These are phyloP conservation scores for Mycena chlorophos DNA, from an alignment of 768 basidiomycete species.

Conservation along the genomic window DNA sequence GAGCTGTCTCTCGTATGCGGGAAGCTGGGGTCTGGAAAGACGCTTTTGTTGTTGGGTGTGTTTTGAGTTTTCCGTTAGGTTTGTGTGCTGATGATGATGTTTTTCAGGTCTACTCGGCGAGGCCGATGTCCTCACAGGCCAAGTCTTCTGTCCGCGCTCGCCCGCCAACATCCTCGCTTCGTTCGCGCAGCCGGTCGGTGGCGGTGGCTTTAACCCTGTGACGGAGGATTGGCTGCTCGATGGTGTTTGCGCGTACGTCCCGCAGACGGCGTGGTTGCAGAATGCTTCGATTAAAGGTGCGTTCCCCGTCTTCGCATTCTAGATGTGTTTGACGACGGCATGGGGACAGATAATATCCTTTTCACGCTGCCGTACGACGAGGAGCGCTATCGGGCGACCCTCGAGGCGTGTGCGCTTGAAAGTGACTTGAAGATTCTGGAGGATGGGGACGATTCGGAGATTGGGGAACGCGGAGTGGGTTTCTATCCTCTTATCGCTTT, in stretches of 20 bases:
- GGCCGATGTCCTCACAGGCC: constrained; percentile 79
- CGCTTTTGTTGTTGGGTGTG: constrained; percentile 67
- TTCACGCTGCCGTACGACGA: constrained; percentile 32
- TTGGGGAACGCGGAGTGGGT: constrained; percentile 77
- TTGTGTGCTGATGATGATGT: constrained; percentile 45
- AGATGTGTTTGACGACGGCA: background rate
- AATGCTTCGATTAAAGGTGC: constrained; percentile 50
- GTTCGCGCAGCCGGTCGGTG: too few species aligned
- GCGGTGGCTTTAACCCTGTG: constrained; percentile 34
- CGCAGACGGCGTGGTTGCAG: constrained; percentile 61
- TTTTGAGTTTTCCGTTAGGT: background rate
- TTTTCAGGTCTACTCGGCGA: constrained; percentile 78
- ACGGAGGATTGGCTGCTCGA: constrained; percentile 73
- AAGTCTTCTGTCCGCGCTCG: constrained; percentile 78
- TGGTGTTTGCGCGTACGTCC: constrained; percentile 84
- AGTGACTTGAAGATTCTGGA: constrained; percentile 82
- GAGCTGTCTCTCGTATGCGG: constrained; percentile 85
- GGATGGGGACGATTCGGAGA: constrained; percentile 84
- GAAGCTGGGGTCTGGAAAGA: constrained; percentile 87
- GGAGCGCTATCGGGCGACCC: constrained; percentile 55
- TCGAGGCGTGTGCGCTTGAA: constrained; percentile 60
- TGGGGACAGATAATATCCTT: constrained; percentile 36
- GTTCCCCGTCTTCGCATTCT: background rate
- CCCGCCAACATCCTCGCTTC: constrained; percentile 74
- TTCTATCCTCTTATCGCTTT: constrained; percentile 6